Evolutionary conservation across 345 rosid genomes (phyloP).

Genomic region (Leavenworthia alabamica): DNA sequence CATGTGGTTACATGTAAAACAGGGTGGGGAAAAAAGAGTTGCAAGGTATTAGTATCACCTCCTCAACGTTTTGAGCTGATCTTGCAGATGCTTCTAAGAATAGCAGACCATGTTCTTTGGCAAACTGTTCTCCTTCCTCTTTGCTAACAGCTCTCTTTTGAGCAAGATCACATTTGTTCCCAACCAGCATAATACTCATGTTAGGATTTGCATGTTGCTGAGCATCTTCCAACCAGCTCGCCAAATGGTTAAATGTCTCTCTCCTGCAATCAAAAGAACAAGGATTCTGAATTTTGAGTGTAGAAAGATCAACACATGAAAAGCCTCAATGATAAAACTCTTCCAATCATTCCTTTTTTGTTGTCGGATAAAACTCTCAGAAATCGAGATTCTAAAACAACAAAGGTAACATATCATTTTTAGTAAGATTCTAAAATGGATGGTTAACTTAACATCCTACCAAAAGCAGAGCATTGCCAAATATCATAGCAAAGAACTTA

Average conservation of each 20-base stretch:
- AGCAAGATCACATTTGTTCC: slow-evolving; percentile 89
- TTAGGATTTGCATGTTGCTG: slow-evolving; percentile 97
- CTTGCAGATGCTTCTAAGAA: slow-evolving; percentile 97
- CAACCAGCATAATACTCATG: slow-evolving; percentile 86
- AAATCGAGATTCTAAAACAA: no score
- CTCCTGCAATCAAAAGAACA: slow-evolving; percentile 48
- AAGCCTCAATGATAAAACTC: no score
- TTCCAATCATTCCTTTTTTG: no score
- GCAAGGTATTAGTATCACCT: slow-evolving; percentile 39
- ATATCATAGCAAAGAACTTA: neutral
- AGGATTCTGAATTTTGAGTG: neutral
- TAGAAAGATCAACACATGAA: no score
- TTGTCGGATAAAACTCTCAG: no score
- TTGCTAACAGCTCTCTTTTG: slow-evolving; percentile 88
- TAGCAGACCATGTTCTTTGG: slow-evolving; percentile 83
- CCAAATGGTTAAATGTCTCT: slow-evolving; percentile 95
- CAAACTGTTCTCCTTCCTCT: slow-evolving; percentile 98
- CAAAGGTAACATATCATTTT: no score
- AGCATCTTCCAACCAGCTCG: slow-evolving; percentile 98
- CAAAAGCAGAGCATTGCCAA: no score
- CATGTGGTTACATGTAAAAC: no score
- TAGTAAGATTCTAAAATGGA: no score
- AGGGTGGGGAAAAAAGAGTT: neutral
- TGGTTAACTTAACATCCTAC: no score
- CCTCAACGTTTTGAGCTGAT: slow-evolving; percentile 96